Base-by-base conservation (phyloP, 495 filamentous ascomycete species). In the Penicillium flavigenum region DNA sequence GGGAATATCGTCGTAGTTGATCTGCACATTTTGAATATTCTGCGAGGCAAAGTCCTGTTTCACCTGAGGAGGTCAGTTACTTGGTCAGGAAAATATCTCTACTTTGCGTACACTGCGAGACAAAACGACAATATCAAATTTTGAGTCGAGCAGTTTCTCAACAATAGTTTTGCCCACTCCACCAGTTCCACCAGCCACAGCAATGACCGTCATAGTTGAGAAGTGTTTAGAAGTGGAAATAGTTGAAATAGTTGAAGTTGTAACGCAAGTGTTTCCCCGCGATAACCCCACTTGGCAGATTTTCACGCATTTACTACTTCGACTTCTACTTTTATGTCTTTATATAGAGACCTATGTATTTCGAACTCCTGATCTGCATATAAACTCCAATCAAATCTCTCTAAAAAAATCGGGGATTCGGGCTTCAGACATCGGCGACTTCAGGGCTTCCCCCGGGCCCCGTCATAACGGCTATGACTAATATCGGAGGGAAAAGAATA, bases 101-200 rank as follows among this genome's bases (percentile, higher is more conserved):
- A 24, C 12, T 5, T 5, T 27, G 56, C 64, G 50, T 24, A 69
- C 66, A 29, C 31, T 56, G 8, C 81, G 72, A 34, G 73, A 74
- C 20, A 84, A 52, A 16, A 83, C 64, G 16, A 77, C 65, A 12
- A 82, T 68, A 20, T 75, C 42, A 54, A 80, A 71, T 51, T 75
- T 74, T 5, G 68, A 44, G 5, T 69, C 62, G 0, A 67, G 16
- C 36, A 84, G 49, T 39, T 57, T 74, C 11, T 82, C 79, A 22
- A 83, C 75, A 45, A 85, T 68, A 14, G 79, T 76, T 47, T 73
- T 74, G 7, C 82, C 82, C 17, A 85, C 63, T 24, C 70, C 73
- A 9, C 79, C 80, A 27, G 78, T 80, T 8, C 82, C 81, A 22
- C 82, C 82, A 34, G 82, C 80, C 27, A 85, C 73, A 14, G 80